Percentiles rank a stretch among this genome's conserved stretches.
Evolutionary conservation across 75 land plant species (phyloP).

Genomic region (Sequoia sempervirens): DNA sequence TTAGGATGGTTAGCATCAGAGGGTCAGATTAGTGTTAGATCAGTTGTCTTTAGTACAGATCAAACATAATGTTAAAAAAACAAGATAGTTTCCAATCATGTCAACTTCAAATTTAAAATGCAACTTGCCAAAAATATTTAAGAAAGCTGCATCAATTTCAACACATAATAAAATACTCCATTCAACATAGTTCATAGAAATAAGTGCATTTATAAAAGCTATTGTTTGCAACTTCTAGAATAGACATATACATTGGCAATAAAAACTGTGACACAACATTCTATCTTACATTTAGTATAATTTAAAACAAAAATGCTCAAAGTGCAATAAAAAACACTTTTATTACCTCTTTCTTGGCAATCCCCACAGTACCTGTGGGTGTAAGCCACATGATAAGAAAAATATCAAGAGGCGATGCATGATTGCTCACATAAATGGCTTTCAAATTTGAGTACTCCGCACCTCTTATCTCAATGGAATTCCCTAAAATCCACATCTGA

Average conservation of each 20-base stretch:
- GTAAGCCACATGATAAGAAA: conserved; percentile 57
- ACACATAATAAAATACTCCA: background rate
- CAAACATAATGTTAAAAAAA: background rate
- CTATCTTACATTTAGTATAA: background rate
- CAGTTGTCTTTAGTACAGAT: too few species aligned
- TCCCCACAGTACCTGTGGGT: conserved; percentile 50
- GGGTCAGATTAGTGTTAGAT: too few species aligned
- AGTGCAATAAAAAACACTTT: background rate
- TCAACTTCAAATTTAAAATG: background rate
- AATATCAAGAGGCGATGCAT: conserved; percentile 55
- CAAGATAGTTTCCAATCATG: background rate
- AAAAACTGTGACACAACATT: background rate
- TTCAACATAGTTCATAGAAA: background rate
- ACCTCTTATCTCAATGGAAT: conserved; percentile 44
- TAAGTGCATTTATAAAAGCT: background rate
- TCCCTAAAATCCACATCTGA: conserved; percentile 53
- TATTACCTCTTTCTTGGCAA: conserved; percentile 15
- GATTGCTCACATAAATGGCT: conserved; percentile 55
- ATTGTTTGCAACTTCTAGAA: background rate
- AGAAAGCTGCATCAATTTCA: background rate
- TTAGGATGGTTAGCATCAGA: too few species aligned
- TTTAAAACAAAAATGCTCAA: background rate
- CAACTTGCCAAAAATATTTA: background rate
- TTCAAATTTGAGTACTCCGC: conserved; percentile 32
- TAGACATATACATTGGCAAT: background rate